Percentiles rank a stretch among this genome's conserved stretches.
phyloP scores from a whole-genome alignment of 2,329 filamentous ascomycete species.

The Ampelomyces quisqualis region DNA sequence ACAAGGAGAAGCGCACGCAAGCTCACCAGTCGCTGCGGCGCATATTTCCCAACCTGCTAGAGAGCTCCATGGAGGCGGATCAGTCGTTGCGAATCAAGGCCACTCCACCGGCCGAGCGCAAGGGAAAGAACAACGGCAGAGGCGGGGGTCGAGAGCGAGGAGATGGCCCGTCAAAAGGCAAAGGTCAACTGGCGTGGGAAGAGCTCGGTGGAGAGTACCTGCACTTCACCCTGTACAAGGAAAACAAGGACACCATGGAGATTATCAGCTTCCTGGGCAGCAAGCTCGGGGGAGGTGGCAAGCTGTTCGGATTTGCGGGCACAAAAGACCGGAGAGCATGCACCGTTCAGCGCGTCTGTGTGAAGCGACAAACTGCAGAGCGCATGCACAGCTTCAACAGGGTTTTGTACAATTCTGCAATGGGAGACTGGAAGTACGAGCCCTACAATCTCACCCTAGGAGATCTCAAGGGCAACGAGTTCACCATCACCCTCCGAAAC shows the following conservation, averaged over 20 bases:
- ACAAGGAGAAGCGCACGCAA: slow-evolving; percentile 62
- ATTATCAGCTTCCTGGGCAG: slow-evolving; percentile 75
- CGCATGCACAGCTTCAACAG: slow-evolving; percentile 66
- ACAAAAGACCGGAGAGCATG: slow-evolving; percentile 89
- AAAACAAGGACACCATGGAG: slow-evolving; percentile 97
- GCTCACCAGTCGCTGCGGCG: slow-evolving; percentile 70
- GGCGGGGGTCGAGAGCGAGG: slow-evolving; percentile 26
- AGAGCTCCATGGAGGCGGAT: slow-evolving; percentile 73
- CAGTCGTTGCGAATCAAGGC: slow-evolving; percentile 64
- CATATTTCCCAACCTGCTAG: slow-evolving; percentile 75
- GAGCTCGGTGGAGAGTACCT: slow-evolving; percentile 76
- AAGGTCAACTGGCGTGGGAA: slow-evolving; percentile 56
- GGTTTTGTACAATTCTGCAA: slow-evolving; percentile 58
- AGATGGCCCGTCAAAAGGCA: slow-evolving; percentile 22
- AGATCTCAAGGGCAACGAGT: slow-evolving; percentile 85
- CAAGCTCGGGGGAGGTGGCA: slow-evolving; percentile 66
- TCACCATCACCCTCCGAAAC: slow-evolving; percentile 86
- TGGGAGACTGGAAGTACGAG: slow-evolving; percentile 82
- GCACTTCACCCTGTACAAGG: slow-evolving; percentile 92
- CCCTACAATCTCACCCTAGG: slow-evolving; percentile 74
- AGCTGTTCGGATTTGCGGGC: slow-evolving; percentile 77
- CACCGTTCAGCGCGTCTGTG: slow-evolving; percentile 79
- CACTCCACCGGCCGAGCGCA: slow-evolving; percentile 42
- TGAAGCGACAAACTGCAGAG: slow-evolving; percentile 60
- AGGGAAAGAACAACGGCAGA: slow-evolving; percentile 29